Percentiles rank a stretch among this genome's conserved stretches.
phyloP scores from a whole-genome alignment of 2,329 filamentous ascomycete genomes.

The Pseudogymnoascus sp. region DNA sequence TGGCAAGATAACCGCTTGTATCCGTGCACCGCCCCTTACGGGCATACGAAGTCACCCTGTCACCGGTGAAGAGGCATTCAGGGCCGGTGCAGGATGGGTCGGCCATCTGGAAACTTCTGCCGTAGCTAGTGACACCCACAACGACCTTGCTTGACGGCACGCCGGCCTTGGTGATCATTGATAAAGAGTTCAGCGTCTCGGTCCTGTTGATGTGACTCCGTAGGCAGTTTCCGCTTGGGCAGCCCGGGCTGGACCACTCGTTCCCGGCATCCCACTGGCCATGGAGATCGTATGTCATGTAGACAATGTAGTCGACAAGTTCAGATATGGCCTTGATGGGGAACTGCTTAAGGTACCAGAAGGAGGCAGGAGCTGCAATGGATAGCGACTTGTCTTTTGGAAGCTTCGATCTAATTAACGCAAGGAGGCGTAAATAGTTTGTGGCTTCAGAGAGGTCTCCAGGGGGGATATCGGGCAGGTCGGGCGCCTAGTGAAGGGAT shows the following conservation, averaged over 20 bases:
- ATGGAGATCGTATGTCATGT: constrained; percentile 35
- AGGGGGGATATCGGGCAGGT: constrained; percentile 21
- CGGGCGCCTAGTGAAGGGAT: neutral
- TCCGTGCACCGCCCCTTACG: constrained; percentile 25
- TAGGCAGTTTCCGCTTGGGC: constrained; percentile 28
- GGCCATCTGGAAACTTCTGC: constrained; percentile 30
- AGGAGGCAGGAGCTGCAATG: constrained; percentile 21
- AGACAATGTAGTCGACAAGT: constrained; percentile 29
- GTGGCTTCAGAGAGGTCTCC: constrained; percentile 23
- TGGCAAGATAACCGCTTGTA: constrained; percentile 28
- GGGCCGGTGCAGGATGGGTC: constrained; percentile 23
- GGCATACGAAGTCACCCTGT: constrained; percentile 18
- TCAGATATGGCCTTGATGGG: constrained; percentile 22
- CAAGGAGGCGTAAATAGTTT: constrained; percentile 25
- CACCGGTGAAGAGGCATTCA: constrained; percentile 24
- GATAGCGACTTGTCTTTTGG: constrained; percentile 16
- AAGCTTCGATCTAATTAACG: constrained; percentile 23
- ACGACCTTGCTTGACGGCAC: constrained; percentile 24
- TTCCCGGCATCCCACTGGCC: constrained; percentile 27
- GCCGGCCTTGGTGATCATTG: constrained; percentile 17
- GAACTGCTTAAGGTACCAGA: constrained; percentile 27
- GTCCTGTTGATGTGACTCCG: constrained; percentile 35
- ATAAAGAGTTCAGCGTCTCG: constrained; percentile 29
- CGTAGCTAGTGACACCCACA: constrained; percentile 30
- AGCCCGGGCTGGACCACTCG: constrained; percentile 20